phyloP scores from a whole-genome alignment of 1,139 yeast species.

The Diutina siamensis region DNA sequence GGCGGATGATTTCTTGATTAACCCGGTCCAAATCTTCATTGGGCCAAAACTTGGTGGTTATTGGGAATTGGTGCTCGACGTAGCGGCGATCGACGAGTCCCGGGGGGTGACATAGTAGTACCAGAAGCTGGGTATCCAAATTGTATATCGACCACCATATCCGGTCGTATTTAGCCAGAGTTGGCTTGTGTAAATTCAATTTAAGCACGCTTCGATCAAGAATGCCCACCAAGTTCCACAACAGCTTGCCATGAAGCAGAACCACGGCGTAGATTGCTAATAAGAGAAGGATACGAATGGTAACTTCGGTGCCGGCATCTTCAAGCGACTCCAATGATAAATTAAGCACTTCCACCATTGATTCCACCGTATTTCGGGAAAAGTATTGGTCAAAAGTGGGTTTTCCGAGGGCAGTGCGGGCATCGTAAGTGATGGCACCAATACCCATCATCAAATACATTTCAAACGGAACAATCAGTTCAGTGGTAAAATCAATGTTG shows the following conservation, averaged over 20 bases:
- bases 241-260: constrained; percentile 17
- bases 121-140: constrained; percentile 28
- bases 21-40: constrained; percentile 10
- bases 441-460: constrained; percentile 27
- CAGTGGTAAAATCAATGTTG: constrained; percentile 21
- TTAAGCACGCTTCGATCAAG: constrained; percentile 18
- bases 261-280: constrained; percentile 22
- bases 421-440: constrained; percentile 29
- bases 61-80: constrained; percentile 11
- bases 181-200: constrained; percentile 8
- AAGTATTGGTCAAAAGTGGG: neutral
- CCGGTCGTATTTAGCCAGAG: constrained; percentile 14
- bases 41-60: constrained; percentile 10
- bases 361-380: constrained; percentile 15
- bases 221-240: constrained; percentile 28
- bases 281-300: constrained; percentile 16
- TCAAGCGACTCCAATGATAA: constrained; percentile 14
- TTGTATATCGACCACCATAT: constrained; percentile 31
- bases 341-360: constrained; percentile 25
- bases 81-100: constrained; percentile 20
- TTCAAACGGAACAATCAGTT: constrained; percentile 27
- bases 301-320: constrained; percentile 13
- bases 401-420: constrained; percentile 10
- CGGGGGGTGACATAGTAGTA: constrained; percentile 23
- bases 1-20: constrained; percentile 14